phyloP scores from a whole-genome alignment of 345 rosid genomes.

The Mangifera indica region DNA sequence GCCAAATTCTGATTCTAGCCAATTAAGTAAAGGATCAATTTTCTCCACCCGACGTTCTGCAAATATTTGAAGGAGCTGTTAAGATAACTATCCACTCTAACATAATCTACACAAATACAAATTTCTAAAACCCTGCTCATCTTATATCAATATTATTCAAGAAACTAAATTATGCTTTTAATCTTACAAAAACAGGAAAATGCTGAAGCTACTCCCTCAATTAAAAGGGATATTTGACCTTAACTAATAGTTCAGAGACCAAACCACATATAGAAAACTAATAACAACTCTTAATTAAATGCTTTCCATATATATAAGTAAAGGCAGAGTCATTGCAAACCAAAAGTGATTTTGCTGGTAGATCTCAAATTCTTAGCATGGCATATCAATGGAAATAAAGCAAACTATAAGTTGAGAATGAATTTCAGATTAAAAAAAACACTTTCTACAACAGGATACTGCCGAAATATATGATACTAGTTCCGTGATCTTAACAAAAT shows the following conservation, averaged over 20 bases:
- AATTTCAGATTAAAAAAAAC: not conserved
- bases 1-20: constrained; percentile 86
- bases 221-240: too few relatives aligned
- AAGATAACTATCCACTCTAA: not conserved
- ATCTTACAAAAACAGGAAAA: not conserved
- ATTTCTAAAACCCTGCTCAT: not conserved
- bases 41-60: constrained; percentile 76
- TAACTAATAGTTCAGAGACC: too few relatives aligned
- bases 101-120: not conserved
- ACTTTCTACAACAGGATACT: too few relatives aligned
- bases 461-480: not conserved
- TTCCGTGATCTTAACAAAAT: not conserved
- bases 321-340: not conserved
- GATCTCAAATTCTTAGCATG: not conserved
- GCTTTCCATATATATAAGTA: not conserved
- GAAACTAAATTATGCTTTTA: not conserved
- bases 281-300: not conserved
- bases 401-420: not conserved
- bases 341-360: not conserved
- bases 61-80: constrained; percentile 14
- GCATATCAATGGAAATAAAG: not conserved
- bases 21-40: constrained; percentile 78
- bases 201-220: not conserved
- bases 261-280: not conserved
- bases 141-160: not conserved